Percentiles rank a stretch among this genome's conserved stretches.
Evolutionary conservation across 2,329 filamentous ascomycete species (phyloP).

Genomic region (Penicillium sclerotiorum): DNA sequence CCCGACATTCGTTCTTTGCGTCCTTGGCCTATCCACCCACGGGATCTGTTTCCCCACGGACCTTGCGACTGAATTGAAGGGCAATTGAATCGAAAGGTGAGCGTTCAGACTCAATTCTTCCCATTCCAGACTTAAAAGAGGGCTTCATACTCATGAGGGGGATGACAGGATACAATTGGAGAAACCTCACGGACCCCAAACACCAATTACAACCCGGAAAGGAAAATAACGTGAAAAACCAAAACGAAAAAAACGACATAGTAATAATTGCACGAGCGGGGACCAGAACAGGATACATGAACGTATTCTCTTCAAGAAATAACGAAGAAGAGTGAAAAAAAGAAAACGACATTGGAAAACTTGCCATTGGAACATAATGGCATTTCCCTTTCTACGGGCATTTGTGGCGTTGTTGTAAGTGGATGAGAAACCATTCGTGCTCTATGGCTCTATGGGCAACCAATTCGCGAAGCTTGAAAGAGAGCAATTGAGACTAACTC

Average conservation of each 20-base stretch:
- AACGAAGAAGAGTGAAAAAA: background rate
- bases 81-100: no score
- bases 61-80: no score
- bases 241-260: background rate
- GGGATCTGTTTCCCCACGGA: background rate
- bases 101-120: no score
- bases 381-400: slow-evolving; percentile 42
- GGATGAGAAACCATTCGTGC: no score
- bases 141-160: no score
- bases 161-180: slow-evolving; percentile 2
- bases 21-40: slow-evolving; percentile 16
- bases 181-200: background rate
- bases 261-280: background rate
- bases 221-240: background rate
- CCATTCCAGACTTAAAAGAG: no score
- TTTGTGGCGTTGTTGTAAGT: slow-evolving; percentile 47
- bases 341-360: background rate
- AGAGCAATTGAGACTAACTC: background rate
- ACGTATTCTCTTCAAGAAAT: background rate
- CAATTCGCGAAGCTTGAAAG: background rate
- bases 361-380: slow-evolving; percentile 28
- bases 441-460: no score
- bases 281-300: background rate
- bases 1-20: slow-evolving; percentile 29
- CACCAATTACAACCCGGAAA: background rate